These are phyloP conservation scores for Kwoniella shandongensis DNA, from an alignment of 768 basidiomycete genomes.

Conservation along the genomic window DNA sequence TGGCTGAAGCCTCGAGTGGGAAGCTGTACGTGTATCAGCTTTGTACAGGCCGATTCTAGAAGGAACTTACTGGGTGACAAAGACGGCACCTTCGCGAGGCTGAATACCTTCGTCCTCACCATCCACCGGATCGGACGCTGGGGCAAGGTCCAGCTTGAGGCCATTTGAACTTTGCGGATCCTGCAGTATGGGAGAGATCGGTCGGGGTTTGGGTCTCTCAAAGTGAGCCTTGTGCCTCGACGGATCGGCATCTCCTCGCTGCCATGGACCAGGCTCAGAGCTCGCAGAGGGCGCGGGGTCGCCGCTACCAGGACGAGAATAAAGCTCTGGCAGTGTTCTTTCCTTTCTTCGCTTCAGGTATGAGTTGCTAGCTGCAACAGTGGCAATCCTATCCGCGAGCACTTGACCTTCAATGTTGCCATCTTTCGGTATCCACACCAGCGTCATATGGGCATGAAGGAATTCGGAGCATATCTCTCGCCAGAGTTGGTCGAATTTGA, in stretches of 20 bases:
- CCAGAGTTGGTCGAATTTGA: slow-evolving; percentile 48
- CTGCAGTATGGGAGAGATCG: slow-evolving; percentile 17
- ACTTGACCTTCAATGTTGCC: slow-evolving; percentile 46
- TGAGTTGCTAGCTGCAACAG: slow-evolving; percentile 45
- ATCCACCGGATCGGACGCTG: slow-evolving; percentile 9
- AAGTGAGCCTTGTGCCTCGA: slow-evolving; percentile 30
- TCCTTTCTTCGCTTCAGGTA: slow-evolving; percentile 47
- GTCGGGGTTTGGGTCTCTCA: slow-evolving; percentile 25
- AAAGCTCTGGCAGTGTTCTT: slow-evolving; percentile 27
- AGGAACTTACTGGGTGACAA: slow-evolving; percentile 44
- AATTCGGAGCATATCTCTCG: slow-evolving; percentile 41
- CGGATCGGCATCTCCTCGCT: slow-evolving; percentile 45
- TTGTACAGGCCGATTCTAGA: not conserved
- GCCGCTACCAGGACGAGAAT: slow-evolving; percentile 33
- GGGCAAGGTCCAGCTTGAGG: slow-evolving; percentile 17
- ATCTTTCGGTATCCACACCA: slow-evolving; percentile 51
- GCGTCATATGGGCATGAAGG: slow-evolving; percentile 42
- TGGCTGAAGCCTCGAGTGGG: slow-evolving; percentile 41
- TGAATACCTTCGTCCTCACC: slow-evolving; percentile 30
- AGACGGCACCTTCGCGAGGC: slow-evolving; percentile 38
- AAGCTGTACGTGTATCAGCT: slow-evolving; percentile 34
- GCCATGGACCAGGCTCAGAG: slow-evolving; percentile 42
- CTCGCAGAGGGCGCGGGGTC: slow-evolving; percentile 39
- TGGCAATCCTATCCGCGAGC: slow-evolving; percentile 49
- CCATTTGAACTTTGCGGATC: not conserved